These are phyloP conservation scores for Crotalaria pallida DNA, from an alignment of 306 rosid species.

Conservation along the genomic window DNA sequence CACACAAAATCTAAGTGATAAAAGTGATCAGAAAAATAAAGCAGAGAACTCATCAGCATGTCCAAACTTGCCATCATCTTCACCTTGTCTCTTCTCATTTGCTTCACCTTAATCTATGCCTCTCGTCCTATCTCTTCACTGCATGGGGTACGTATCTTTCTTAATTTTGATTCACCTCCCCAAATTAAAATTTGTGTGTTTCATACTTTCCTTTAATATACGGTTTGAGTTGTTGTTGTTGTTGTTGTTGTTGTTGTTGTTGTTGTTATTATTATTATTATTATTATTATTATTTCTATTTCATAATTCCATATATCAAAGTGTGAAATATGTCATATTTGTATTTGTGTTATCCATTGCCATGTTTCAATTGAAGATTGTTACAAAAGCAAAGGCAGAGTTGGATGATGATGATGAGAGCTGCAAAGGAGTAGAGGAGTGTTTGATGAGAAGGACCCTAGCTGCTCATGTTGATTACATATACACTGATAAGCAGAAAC, in stretches of 20 bases:
- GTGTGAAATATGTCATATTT: neutral
- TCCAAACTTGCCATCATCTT: conserved; percentile 34
- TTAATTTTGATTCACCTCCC: neutral
- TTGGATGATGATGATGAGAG: conserved; percentile 32
- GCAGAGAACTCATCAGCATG: conserved; percentile 14
- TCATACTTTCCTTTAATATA: neutral
- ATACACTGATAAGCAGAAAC: conserved; percentile 40
- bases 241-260: too few species aligned
- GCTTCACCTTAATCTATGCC: conserved; percentile 32
- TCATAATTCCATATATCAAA: too few species aligned
- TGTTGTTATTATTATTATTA: too few species aligned
- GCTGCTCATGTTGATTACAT: conserved; percentile 58
- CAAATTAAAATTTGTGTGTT: neutral
- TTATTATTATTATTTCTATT: too few species aligned
- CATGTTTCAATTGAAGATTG: conserved; percentile 16
- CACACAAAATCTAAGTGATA: neutral
- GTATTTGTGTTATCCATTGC: neutral
- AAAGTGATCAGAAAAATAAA: neutral
- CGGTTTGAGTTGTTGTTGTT: neutral
- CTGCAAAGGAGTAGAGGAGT: conserved; percentile 43
- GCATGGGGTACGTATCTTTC: conserved; percentile 18
- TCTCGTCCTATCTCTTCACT: conserved; percentile 26
- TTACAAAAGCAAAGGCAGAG: neutral
- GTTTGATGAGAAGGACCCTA: conserved; percentile 55
- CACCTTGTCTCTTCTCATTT: conserved; percentile 36